A percentile compares a stretch with the other conserved stretches of the same genome.
These are phyloP conservation scores for Boletus reticulatus DNA, from an alignment of 768 basidiomycete species.

Conservation along the genomic window DNA sequence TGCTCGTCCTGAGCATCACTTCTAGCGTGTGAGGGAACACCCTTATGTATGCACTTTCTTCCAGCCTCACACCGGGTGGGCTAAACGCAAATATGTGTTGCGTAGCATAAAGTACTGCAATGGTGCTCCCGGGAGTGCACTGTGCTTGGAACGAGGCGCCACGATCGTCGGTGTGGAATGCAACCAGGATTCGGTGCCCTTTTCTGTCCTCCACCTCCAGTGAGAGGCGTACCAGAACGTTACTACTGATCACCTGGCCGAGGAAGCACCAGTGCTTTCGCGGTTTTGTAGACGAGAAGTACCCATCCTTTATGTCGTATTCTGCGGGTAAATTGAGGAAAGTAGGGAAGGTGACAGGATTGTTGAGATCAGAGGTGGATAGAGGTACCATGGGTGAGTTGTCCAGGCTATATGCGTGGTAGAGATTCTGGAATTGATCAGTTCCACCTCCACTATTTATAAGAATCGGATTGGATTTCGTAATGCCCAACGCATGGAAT, in stretches of 20 bases:
- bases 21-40: constrained; percentile 29
- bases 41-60: constrained; percentile 22
- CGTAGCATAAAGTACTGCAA: constrained; percentile 31
- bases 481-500: neutral
- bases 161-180: constrained; percentile 33
- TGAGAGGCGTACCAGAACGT: constrained; percentile 26
- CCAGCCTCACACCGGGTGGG: constrained; percentile 28
- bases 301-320: constrained; percentile 13
- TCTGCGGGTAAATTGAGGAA: constrained; percentile 26
- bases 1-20: constrained; percentile 26
- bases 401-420: neutral
- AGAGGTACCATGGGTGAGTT: constrained; percentile 18
- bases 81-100: constrained; percentile 31
- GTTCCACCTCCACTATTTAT: constrained; percentile 13
- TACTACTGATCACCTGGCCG: constrained; percentile 23
- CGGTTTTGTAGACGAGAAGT: constrained; percentile 25
- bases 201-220: constrained; percentile 30
- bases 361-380: constrained; percentile 27
- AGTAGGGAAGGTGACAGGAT: constrained; percentile 21
- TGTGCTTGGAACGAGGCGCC: constrained; percentile 19
- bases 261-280: constrained; percentile 32
- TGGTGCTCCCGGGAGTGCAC: constrained; percentile 28
- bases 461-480: neutral
- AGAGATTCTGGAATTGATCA: neutral
- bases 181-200: constrained; percentile 23